A percentile compares a stretch with the other conserved stretches of the same genome.
Evolutionary conservation across 805 yeast species (phyloP).

Genomic region (Suhomyces canberraensis): DNA sequence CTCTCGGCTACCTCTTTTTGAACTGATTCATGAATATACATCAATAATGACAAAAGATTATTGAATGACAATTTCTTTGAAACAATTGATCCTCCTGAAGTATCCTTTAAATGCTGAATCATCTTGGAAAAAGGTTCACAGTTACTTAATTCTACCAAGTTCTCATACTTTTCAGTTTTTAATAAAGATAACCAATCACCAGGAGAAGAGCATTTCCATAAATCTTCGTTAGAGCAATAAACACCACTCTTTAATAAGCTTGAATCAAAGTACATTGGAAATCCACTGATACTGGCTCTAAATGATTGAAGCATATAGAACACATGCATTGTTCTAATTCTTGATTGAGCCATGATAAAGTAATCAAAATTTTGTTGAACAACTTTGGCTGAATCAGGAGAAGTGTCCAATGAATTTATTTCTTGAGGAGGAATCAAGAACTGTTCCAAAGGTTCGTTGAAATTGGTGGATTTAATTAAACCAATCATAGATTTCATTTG

Average conservation of each 20-base stretch:
- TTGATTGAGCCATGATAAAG: conserved; percentile 52
- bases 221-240: conserved; percentile 55
- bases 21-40: conserved; percentile 66
- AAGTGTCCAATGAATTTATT: conserved; percentile 2
- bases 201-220: conserved; percentile 55
- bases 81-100: conserved; percentile 7
- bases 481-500: conserved; percentile 55
- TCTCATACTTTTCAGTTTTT: conserved; percentile 31
- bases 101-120: conserved; percentile 44
- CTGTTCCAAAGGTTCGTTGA: conserved; percentile 49
- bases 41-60: conserved; percentile 52
- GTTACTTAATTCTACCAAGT: conserved; percentile 56
- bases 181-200: conserved; percentile 47
- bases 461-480: conserved; percentile 49
- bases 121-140: conserved; percentile 47
- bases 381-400: neutral
- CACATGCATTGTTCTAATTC: conserved; percentile 52
- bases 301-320: conserved; percentile 49
- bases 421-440: conserved; percentile 40
- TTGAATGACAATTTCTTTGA: conserved; percentile 27
- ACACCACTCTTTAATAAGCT: conserved; percentile 59
- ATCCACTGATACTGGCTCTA: conserved; percentile 43
- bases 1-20: conserved; percentile 45
- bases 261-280: conserved; percentile 36
- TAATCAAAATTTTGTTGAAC: conserved; percentile 46